Percentiles rank a stretch among this genome's conserved stretches.
phyloP scores from a whole-genome alignment of 1,284 basidiomycete species.

The Inonotus hispidus region DNA sequence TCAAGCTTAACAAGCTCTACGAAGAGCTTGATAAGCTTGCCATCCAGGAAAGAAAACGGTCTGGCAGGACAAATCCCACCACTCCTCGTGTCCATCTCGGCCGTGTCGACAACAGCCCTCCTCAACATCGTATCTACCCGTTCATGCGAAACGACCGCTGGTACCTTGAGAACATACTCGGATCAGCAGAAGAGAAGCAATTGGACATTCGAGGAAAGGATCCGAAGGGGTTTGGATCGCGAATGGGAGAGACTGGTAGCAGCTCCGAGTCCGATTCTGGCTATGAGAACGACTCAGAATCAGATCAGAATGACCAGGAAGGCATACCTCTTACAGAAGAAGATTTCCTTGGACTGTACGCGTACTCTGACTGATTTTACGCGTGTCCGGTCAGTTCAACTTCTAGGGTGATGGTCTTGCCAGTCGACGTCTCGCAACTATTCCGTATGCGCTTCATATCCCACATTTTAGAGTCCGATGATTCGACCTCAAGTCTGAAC shows the following conservation, averaged over 20 bases:
- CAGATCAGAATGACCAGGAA: not conserved
- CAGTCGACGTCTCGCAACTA: too few species aligned
- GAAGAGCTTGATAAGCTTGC: not conserved
- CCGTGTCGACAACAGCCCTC: not conserved
- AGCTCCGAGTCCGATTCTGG: not conserved
- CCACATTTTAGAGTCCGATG: too few species aligned
- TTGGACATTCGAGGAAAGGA: not conserved
- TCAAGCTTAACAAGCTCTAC: constrained; percentile 3
- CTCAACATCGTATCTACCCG: not conserved
- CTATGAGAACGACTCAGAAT: not conserved
- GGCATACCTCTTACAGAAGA: too few species aligned
- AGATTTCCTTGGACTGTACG: not conserved
- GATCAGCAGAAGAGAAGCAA: not conserved
- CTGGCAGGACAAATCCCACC: not conserved
- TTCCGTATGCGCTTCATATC: too few species aligned
- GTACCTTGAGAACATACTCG: not conserved
- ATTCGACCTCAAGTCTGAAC: too few species aligned
- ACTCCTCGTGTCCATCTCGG: not conserved
- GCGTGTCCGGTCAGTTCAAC: too few species aligned
- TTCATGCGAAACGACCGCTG: constrained; percentile 4
- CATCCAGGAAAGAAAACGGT: not conserved
- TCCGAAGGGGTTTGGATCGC: constrained; percentile 5
- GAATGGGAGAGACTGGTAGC: not conserved
- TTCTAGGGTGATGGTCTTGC: too few species aligned
- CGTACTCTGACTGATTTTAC: too few species aligned